Conservation (phyloP, 1,284 basidiomycete genomes). For the Rhodotorula sp. region DNA sequence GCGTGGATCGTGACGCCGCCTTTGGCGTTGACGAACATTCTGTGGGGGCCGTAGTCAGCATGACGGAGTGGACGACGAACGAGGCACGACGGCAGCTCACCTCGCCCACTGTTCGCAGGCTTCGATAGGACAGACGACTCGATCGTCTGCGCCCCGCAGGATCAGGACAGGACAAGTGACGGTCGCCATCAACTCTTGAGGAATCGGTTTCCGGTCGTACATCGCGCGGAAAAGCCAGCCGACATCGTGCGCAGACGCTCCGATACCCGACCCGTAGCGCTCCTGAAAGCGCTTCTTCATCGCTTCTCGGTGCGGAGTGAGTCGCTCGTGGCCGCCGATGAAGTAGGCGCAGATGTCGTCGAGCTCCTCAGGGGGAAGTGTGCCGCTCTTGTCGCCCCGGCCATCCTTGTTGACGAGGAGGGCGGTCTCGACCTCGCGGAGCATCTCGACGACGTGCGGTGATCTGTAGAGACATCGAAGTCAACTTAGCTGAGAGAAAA, state of each 20-base stretch:
- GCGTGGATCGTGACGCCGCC: neutral
- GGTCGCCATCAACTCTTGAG: neutral
- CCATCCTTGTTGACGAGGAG: slow-evolving; percentile 27
- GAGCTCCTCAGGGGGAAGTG: slow-evolving; percentile 6
- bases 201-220: slow-evolving; percentile 13
- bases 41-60: neutral
- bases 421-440: neutral
- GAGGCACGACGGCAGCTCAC: neutral
- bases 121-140: slow-evolving; percentile 9
- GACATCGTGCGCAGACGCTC: neutral
- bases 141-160: slow-evolving; percentile 22
- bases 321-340: neutral
- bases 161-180: slow-evolving; percentile 15
- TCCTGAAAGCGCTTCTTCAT: slow-evolving; percentile 1
- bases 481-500: neutral
- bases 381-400: slow-evolving; percentile 13
- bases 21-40: slow-evolving; percentile 9
- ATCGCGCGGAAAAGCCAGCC: slow-evolving; percentile 10
- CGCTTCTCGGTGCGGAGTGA: neutral
- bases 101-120: slow-evolving; percentile 20
- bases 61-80: too few relatives aligned
- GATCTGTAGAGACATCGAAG: neutral
- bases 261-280: too few relatives aligned
- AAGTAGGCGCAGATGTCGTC: slow-evolving; percentile 19
- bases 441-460: neutral